phyloP scores from a whole-genome alignment of 2,329 filamentous ascomycete species.

The Thelonectria rubi region DNA sequence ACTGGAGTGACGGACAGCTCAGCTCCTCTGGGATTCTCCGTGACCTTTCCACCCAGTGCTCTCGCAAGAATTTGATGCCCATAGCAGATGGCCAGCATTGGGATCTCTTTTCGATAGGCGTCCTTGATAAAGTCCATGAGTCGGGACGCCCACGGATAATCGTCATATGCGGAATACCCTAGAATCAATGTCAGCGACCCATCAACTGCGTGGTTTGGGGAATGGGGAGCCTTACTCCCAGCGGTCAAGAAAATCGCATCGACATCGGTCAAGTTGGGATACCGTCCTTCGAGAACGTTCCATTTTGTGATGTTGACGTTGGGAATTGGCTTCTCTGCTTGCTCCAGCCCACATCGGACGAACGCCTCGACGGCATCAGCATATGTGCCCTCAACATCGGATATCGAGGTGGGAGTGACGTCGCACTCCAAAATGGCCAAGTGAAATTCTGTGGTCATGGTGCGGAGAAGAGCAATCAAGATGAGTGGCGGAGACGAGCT shows the following conservation, averaged over 20 bases:
- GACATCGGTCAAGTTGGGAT: not conserved
- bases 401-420: conserved; percentile 7
- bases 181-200: not conserved
- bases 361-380: conserved; percentile 5
- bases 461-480: not conserved
- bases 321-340: not conserved
- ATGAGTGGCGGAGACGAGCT: not conserved
- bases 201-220: no score
- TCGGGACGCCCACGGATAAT: conserved; percentile 3
- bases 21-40: conserved; percentile 6
- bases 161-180: conserved; percentile 13
- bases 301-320: conserved; percentile 7
- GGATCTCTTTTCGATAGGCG: not conserved
- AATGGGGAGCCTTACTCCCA: not conserved
- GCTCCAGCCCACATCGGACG: not conserved
- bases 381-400: conserved; percentile 7
- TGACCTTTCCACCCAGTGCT: conserved; percentile 5
- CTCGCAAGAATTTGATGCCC: conserved; percentile 12
- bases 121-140: conserved; percentile 7
- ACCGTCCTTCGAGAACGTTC: conserved; percentile 2
- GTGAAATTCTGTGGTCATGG: conserved; percentile 5
- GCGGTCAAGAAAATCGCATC: conserved; percentile 9
- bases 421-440: conserved; percentile 10
- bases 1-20: conserved; percentile 8
- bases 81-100: conserved; percentile 11